Evolutionary conservation across 2,329 filamentous ascomycete genomes (phyloP).

Genomic region (Epichloe baconii): DNA sequence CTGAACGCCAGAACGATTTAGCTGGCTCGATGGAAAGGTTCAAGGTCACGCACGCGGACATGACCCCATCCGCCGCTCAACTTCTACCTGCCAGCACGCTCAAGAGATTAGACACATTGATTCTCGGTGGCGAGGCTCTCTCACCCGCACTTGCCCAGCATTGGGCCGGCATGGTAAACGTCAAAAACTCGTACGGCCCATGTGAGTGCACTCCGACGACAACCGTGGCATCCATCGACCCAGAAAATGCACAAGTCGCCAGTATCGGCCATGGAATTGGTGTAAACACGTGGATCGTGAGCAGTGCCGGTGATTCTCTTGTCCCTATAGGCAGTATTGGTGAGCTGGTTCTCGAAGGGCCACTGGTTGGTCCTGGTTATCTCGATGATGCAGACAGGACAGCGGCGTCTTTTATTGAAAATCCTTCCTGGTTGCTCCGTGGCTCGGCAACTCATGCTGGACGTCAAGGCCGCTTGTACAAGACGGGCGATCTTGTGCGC

Average conservation of each 20-base stretch:
- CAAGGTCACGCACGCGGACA: neutral
- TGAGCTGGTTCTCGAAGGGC: conserved; percentile 16
- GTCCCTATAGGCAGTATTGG: conserved; percentile 10
- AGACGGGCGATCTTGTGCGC: conserved; percentile 13
- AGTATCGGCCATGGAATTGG: neutral
- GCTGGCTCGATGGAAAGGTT: neutral
- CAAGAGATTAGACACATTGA: neutral
- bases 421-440: conserved; percentile 12
- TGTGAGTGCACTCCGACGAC: conserved; percentile 2
- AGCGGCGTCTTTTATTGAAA: conserved; percentile 10
- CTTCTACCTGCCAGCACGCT: neutral
- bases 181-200: conserved; percentile 5
- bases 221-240: neutral
- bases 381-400: conserved; percentile 12
- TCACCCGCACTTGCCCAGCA: neutral
- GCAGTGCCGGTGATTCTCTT: conserved; percentile 8
- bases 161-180: neutral
- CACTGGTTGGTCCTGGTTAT: conserved; percentile 13
- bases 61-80: conserved; percentile 4
- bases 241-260: neutral
- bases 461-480: conserved; percentile 8
- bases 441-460: conserved; percentile 13
- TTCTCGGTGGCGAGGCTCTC: conserved; percentile 1
- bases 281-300: conserved; percentile 12
- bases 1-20: neutral